Evolutionary conservation across 257 asterid genomes (phyloP), one percentile per base, ranked within the genome.

Genomic region (Capsicum pubescens): DNA sequence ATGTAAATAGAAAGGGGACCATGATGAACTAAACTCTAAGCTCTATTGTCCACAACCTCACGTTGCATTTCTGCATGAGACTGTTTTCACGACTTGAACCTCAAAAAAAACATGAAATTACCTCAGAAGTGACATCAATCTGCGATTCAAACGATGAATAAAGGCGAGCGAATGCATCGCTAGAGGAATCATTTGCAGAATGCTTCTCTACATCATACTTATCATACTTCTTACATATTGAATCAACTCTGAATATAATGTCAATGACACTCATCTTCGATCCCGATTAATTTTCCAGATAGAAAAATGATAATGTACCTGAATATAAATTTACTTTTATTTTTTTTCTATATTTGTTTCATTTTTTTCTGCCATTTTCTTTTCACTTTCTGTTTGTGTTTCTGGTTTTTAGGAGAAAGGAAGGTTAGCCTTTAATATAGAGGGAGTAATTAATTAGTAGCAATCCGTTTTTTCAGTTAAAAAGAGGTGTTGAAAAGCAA

Each of bases 131-230:
- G 79, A 90, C 88, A 3, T 94, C 92, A 70, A 94, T 91, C 86
- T 93, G 98, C 32, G 94, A 85, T 35, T 93, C 98, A 19, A 94
- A 89, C 1, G 92, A 85, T 48, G 94, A 17, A 79, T 90, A 96
- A 79, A 93, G 95, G 79, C 93, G 91, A 67, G 92, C 92, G 71
- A 96, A 96, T 83, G 97, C 95, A 77, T 96, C 99, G 82, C 87
- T 87, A 16, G 93, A 81, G 83, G 91, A 87, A 86, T 87, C 90
- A 12, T 83, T 85, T 58, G 48, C 36, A 0, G 86, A 26, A 13
- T 88, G 97, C 90, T 93, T 93, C 15, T 94, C 98, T 35, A 94
- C 85, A 15, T 94, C 99, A 84, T 94, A 96, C 87, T 92, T 96
- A 0, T 94, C 98, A 80, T 94, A 96, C 57, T 96, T 96, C 89